Base-by-base conservation (phyloP, 163 green algal genomes). In the Dunaliella salina region DNA sequence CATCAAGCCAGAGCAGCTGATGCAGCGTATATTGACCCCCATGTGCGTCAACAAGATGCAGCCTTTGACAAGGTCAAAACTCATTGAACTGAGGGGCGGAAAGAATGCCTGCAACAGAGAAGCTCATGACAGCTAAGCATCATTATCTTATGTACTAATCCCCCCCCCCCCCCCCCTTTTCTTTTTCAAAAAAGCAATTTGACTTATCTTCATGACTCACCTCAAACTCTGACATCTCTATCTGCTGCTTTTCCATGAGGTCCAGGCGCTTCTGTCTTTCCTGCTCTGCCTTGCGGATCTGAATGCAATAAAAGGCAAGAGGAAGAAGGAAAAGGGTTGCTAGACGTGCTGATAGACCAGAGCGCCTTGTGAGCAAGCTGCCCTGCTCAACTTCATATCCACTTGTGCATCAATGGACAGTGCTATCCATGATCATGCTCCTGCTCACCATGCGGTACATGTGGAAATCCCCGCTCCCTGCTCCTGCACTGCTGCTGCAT, bases 401-500 rank as follows among this genome's bases (percentile, higher is more conserved):
- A 30, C 13, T 35, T 29, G 29, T 81, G 29, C 5, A 57, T 25
- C 57, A 18, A 12, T 22, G 75, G n/a, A 17, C 30, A 30, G n/a
- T 59, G 40, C 40, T 87, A 1, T 81, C 45, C n/a, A 25, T 34
- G 78, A 69, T 17, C 1, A 40, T 29, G 22, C 12, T 59, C 20
- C 59, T 75, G 81, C 87, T 50, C 57, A 92, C 90, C 80, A 92
- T 92, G 1, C 95, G 83, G 79, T 98, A 98, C 75, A 94, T 95
- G 88, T 98, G 95, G 81, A 97, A 98, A 72, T 96, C 94, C 26
- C 95, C 91, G 83, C 92, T 96, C 35, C 94, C 94, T 29, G 95
- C 95, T 17, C 95, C 95, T 40, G 95, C 95, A 87, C 93, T 95
- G 83, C 89, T 95, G 82, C 95, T 95, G 78, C 89, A 93, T 8